Percentiles rank a stretch among this genome's conserved stretches.
Evolutionary conservation across 139 green algal genomes (phyloP).

Genomic region (Edaphochlamys debaryana): DNA sequence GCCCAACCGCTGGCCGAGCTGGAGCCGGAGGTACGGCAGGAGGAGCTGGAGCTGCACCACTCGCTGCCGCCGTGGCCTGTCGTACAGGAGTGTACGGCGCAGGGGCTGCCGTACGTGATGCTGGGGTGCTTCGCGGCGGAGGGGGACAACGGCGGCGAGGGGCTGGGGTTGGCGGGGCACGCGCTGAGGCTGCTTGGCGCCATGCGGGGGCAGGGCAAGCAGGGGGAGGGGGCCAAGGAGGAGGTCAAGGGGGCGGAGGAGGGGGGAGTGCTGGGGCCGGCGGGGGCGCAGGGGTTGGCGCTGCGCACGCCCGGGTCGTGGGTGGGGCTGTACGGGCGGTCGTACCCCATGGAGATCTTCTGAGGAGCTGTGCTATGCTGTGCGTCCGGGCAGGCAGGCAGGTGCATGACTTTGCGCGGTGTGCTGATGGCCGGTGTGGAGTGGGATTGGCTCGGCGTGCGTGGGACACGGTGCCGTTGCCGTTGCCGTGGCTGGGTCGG

Average conservation of each 20-base stretch:
- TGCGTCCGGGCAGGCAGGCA: not conserved
- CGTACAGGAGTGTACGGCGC: constrained; percentile 31
- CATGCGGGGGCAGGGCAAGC: not conserved
- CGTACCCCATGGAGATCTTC: constrained; percentile 21
- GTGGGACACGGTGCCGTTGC: too few species aligned
- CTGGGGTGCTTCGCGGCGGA: constrained; percentile 66
- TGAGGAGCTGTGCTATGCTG: not conserved
- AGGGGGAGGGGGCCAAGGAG: not conserved
- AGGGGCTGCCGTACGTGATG: constrained; percentile 21
- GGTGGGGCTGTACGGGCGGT: constrained; percentile 49
- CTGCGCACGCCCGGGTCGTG: constrained; percentile 49
- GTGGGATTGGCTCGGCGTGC: too few species aligned
- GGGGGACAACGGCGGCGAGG: constrained; percentile 73
- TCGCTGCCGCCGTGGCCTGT: constrained; percentile 72
- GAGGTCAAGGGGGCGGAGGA: not conserved
- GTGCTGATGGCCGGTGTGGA: too few species aligned
- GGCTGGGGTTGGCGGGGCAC: constrained; percentile 37
- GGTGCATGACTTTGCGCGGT: too few species aligned
- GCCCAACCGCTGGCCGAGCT: not conserved
- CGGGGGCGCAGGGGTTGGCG: not conserved
- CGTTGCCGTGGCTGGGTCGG: too few species aligned
- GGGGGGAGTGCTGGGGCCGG: not conserved
- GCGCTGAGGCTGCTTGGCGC: constrained; percentile 35
- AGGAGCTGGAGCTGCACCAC: constrained; percentile 55
- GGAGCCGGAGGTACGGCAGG: constrained; percentile 12